Base-by-base conservation (phyloP, 352 stramenopile genomes). In the Phytophthora quininea region DNA sequence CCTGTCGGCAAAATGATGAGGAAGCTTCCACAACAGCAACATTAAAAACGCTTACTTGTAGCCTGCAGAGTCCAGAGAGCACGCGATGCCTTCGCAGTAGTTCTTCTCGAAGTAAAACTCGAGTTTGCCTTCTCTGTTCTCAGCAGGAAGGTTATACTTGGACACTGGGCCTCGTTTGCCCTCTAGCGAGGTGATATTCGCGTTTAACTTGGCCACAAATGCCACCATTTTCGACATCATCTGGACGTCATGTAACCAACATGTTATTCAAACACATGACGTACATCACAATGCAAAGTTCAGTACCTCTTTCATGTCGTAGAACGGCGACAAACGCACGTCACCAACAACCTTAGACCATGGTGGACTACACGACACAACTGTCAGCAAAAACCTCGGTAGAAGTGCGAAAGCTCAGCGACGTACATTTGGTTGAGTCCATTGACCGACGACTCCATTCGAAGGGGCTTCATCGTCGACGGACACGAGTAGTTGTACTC, bases 401-500 rank as follows among this genome's bases (percentile, higher is more conserved):
- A 5, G 1, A n/a, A 55, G 32, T n/a, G 46, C 6, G 8, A 11
- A 11, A 40, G 35, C 0, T 14, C 4, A 14, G 51, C 19, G 4
- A 8, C 19, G 54, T 80, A 93, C 85, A 93, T 94, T 69, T 94
- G 86, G 74, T 94, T 94, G 12, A 93, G 61, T 54, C 86, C 86
- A 53, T 94, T 94, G 31, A 80, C 66, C 4, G 84, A 92, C 61
- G 84, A 90, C 58, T 91, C 84, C 9, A 96, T 89, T 7, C 89
- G 88, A 33, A 88, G 92, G 1, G 90, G 83, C 67, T 97, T 97
- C 82, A 97, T 93, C 7, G 87, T 96, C 35, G 83, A 93, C 42
- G 86, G 82, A 42, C 86, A 95, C 64, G 89, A 91, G 69, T 95
- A 98, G 69, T 97, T 97, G 83, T 97, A 98, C 70, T 92, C 74